phyloP scores from a whole-genome alignment of 1,139 yeast species.

The Nakaseomyces nivariensis region DNA sequence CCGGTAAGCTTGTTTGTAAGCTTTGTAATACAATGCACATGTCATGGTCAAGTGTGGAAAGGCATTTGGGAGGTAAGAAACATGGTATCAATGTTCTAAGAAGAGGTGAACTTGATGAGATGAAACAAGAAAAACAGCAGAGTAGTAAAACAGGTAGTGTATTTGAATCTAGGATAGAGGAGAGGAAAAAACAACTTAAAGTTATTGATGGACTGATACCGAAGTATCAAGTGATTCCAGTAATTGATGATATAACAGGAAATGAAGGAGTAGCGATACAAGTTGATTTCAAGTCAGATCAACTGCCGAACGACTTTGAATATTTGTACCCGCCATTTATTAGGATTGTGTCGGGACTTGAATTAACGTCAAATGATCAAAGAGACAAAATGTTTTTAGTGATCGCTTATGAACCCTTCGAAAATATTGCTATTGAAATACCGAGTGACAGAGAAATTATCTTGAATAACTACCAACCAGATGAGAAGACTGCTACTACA shows the following conservation, averaged over 20 bases:
- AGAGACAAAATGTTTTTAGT: slow-evolving; percentile 42
- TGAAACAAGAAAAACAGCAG: background rate
- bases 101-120: slow-evolving; percentile 24
- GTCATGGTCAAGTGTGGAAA: slow-evolving; percentile 50
- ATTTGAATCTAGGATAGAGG: slow-evolving; percentile 14
- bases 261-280: slow-evolving; percentile 44
- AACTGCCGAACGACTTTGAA: slow-evolving; percentile 15
- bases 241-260: slow-evolving; percentile 33
- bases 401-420: slow-evolving; percentile 55
- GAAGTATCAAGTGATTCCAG: slow-evolving; percentile 19
- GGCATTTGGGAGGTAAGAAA: slow-evolving; percentile 52
- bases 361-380: slow-evolving; percentile 34
- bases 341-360: slow-evolving; percentile 47
- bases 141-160: slow-evolving; percentile 8
- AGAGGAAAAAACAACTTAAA: slow-evolving; percentile 18
- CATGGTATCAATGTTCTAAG: slow-evolving; percentile 50
- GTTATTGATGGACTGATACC: slow-evolving; percentile 23
- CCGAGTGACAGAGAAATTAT: slow-evolving; percentile 33
- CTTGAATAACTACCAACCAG: slow-evolving; percentile 5
- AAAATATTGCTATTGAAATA: slow-evolving; percentile 46
- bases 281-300: slow-evolving; percentile 33
- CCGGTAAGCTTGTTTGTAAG: slow-evolving; percentile 56
- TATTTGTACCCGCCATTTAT: slow-evolving; percentile 35
- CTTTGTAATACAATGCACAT: slow-evolving; percentile 54
- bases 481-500: background rate